Conservation (phyloP, 139 green algal genomes). For the Ostreobium quekettii region DNA sequence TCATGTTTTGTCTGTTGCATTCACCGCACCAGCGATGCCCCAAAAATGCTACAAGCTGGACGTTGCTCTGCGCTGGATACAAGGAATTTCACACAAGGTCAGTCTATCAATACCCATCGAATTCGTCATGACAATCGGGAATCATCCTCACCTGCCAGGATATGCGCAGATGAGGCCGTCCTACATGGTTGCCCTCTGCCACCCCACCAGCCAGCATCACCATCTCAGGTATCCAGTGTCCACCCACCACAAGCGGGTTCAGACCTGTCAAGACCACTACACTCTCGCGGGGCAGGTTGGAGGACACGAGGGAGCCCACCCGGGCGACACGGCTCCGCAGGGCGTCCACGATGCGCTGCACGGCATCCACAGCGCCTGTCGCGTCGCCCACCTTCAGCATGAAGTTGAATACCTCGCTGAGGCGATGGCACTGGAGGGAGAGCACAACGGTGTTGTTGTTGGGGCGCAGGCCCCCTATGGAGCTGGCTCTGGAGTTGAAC, state of each 20-base stretch:
- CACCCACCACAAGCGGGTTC: constrained; percentile 26
- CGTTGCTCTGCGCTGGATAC: too few relatives aligned
- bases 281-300: constrained; percentile 22
- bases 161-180: constrained; percentile 4
- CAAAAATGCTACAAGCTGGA: too few relatives aligned
- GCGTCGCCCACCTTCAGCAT: constrained; percentile 66
- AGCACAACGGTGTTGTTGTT: constrained; percentile 30
- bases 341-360: constrained; percentile 44
- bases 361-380: constrained; percentile 42
- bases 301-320: constrained; percentile 25
- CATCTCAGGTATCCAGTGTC: constrained; percentile 53
- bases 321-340: constrained; percentile 59
- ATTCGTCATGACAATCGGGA: too few relatives aligned
- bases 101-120: too few relatives aligned
- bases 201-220: constrained; percentile 40
- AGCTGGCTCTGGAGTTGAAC: not conserved
- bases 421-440: constrained; percentile 33
- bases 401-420: constrained; percentile 71
- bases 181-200: constrained; percentile 2
- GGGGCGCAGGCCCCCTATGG: constrained; percentile 14
- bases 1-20: too few relatives aligned
- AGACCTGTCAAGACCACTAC: constrained; percentile 63
- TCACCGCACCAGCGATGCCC: too few relatives aligned
- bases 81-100: too few relatives aligned
- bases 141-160: too few relatives aligned